Percentiles rank a stretch among this genome's conserved stretches.
phyloP scores from a whole-genome alignment of 257 asterid species.

The Paraleonurus japonicus region DNA sequence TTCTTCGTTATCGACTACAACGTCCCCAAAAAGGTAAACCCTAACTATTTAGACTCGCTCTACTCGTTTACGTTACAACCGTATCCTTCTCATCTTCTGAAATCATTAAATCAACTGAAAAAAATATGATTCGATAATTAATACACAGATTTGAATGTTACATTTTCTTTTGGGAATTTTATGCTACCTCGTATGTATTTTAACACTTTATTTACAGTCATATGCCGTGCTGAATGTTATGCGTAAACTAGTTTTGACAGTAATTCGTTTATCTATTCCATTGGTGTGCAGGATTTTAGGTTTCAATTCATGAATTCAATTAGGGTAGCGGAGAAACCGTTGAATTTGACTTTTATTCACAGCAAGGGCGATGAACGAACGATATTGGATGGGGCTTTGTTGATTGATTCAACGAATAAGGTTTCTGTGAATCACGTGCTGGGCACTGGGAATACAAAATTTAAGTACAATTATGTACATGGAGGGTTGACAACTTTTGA shows the following conservation, averaged over 20 bases:
- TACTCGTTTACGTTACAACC: background rate
- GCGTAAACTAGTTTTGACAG: background rate
- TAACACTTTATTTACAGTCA: background rate
- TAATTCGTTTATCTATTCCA: background rate
- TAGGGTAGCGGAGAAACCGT: constrained; percentile 65
- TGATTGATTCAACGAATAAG: constrained; percentile 80
- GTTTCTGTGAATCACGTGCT: constrained; percentile 79
- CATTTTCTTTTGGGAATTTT: background rate
- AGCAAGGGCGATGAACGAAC: constrained; percentile 63
- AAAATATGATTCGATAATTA: background rate
- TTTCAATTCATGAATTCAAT: constrained; percentile 82
- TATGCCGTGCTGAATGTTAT: background rate
- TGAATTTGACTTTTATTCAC: constrained; percentile 84
- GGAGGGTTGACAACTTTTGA: constrained; percentile 74
- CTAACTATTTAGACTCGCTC: background rate
- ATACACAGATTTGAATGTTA: constrained; percentile 6
- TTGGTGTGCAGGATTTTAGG: constrained; percentile 64
- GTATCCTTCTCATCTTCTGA: background rate
- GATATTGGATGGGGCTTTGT: constrained; percentile 69
- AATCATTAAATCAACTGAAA: background rate
- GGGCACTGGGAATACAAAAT: constrained; percentile 65
- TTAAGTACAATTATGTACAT: constrained; percentile 79
- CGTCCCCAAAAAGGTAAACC: constrained; percentile 75
- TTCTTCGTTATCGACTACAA: constrained; percentile 78
- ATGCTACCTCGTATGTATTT: no score